Evolutionary conservation across 768 basidiomycete species (phyloP).

Genomic region (Boletus sp.): DNA sequence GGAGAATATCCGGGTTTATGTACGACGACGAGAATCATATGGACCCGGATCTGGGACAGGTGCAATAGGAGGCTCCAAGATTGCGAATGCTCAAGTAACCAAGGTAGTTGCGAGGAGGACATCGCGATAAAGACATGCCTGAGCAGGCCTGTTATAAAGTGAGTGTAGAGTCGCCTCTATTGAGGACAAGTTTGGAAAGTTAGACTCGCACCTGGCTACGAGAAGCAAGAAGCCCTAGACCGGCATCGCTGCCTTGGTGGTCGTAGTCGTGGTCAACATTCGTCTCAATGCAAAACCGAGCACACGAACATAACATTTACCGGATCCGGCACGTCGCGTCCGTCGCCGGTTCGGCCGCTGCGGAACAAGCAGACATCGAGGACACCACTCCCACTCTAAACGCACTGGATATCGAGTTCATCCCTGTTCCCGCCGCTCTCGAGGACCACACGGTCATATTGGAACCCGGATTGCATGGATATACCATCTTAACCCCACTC

Average conservation of each 20-base stretch:
- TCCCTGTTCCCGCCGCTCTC: constrained; percentile 10
- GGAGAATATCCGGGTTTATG: constrained; percentile 74
- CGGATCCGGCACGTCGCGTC: not conserved
- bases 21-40: constrained; percentile 55
- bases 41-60: constrained; percentile 39
- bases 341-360: not conserved
- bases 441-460: not conserved
- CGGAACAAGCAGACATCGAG: constrained; percentile 24
- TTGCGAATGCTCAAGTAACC: constrained; percentile 62
- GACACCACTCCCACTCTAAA: constrained; percentile 29
- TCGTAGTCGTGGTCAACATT: constrained; percentile 53
- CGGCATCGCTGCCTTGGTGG: constrained; percentile 22
- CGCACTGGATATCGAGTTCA: constrained; percentile 30
- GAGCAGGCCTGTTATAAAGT: constrained; percentile 72
- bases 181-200: constrained; percentile 14
- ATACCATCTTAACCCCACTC: constrained; percentile 15
- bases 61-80: constrained; percentile 45
- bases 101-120: constrained; percentile 62
- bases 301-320: constrained; percentile 4
- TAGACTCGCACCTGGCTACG: constrained; percentile 27
- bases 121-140: constrained; percentile 75
- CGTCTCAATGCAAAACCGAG: not conserved
- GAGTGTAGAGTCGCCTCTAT: constrained; percentile 57
- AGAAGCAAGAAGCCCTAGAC: constrained; percentile 31
- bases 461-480: constrained; percentile 13